These are phyloP conservation scores for Leccinum subgranulosum DNA, from an alignment of 768 basidiomycete species.

Conservation along the genomic window DNA sequence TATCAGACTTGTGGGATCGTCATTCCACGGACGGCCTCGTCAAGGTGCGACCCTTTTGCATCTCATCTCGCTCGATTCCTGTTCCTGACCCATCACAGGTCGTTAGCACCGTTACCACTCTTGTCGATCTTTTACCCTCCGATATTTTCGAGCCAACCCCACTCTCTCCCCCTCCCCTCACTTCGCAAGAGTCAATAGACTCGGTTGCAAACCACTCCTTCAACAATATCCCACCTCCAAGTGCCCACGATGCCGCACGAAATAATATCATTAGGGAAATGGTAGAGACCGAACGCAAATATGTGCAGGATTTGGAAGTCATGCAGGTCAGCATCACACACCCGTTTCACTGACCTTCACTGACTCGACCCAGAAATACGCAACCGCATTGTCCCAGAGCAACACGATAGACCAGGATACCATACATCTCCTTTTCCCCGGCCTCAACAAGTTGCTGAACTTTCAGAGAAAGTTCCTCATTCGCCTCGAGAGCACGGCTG, in stretches of 20 bases:
- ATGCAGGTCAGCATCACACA: constrained; percentile 69
- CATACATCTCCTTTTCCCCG: constrained; percentile 93
- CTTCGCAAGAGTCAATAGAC: constrained; percentile 59
- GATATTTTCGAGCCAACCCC: constrained; percentile 64
- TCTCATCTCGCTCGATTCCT: not conserved
- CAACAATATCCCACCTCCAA: constrained; percentile 40
- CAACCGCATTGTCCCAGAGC: constrained; percentile 75
- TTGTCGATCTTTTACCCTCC: constrained; percentile 73
- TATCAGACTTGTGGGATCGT: constrained; percentile 87
- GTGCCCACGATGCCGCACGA: constrained; percentile 63
- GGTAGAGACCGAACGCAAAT: constrained; percentile 93
- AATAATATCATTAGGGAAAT: constrained; percentile 85
- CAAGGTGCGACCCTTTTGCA: constrained; percentile 57
- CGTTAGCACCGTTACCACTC: constrained; percentile 81
- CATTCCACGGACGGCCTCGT: constrained; percentile 93
- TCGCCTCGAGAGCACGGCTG: constrained; percentile 81
- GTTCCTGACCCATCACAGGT: constrained; percentile 48
- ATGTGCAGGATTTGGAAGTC: constrained; percentile 93
- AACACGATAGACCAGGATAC: constrained; percentile 92
- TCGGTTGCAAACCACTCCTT: constrained; percentile 48
- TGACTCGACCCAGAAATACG: constrained; percentile 68
- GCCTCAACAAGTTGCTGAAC: constrained; percentile 91
- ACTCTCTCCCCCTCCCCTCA: constrained; percentile 53
- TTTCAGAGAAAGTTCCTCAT: constrained; percentile 95
- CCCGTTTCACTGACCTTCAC: constrained; percentile 4